A percentile compares a stretch with the other conserved stretches of the same genome.
Conservation (phyloP, 805 yeast species). For the Kazachstania bromeliacearum region DNA sequence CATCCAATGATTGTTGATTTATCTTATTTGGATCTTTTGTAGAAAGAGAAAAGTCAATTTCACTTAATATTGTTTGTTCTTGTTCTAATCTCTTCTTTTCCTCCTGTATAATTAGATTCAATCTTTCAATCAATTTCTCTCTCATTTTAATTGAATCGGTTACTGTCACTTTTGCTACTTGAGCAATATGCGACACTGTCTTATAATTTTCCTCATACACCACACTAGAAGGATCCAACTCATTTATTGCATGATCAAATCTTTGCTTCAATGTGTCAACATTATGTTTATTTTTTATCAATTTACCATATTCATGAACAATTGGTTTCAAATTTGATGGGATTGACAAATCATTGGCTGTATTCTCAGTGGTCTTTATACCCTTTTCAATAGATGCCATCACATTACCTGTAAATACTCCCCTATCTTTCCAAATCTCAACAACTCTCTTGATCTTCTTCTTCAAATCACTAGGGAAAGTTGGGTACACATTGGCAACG, state of each 20-base stretch:
- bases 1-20: constrained; percentile 5
- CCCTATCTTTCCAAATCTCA: constrained; percentile 57
- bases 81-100: constrained; percentile 20
- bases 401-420: constrained; percentile 32
- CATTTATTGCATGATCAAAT: constrained; percentile 21
- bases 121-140: constrained; percentile 18
- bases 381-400: background rate
- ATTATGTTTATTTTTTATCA: constrained; percentile 18
- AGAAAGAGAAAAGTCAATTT: constrained; percentile 18
- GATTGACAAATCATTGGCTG: background rate
- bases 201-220: constrained; percentile 24
- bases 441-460: constrained; percentile 49
- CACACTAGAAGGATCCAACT: constrained; percentile 21
- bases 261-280: constrained; percentile 19
- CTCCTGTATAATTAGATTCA: constrained; percentile 19
- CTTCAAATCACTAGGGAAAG: constrained; percentile 34
- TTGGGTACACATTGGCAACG: constrained; percentile 29
- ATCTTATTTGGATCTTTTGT: constrained; percentile 19
- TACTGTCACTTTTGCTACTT: constrained; percentile 22
- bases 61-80: constrained; percentile 22
- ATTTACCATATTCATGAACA: constrained; percentile 16
- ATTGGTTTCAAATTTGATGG: constrained; percentile 29
- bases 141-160: constrained; percentile 24
- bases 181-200: constrained; percentile 27
- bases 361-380: background rate